Conservation (phyloP, 305 asterid genomes). For the Solanum hybrid region DNA sequence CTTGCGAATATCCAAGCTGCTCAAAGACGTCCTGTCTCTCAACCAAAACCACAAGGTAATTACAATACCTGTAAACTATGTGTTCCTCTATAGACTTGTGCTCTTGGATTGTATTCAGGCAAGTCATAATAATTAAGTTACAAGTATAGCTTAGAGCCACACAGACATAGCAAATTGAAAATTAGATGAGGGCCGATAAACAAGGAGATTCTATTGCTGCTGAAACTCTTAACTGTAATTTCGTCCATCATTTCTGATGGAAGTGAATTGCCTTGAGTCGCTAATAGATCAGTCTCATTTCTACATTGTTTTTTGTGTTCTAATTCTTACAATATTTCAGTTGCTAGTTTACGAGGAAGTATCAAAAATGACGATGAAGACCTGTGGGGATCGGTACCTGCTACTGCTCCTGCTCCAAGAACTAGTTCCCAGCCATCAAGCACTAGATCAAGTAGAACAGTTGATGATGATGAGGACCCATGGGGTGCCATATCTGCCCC, state of each 20-base stretch:
- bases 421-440: not conserved
- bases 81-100: not conserved
- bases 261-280: not conserved
- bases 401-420: slow-evolving; percentile 32
- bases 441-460: not conserved
- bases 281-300: not conserved
- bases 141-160: not conserved
- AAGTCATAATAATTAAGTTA: not conserved
- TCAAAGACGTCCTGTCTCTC: slow-evolving; percentile 74
- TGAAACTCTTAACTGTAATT: not conserved
- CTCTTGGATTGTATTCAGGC: not conserved
- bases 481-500: slow-evolving; percentile 9
- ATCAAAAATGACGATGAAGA: slow-evolving; percentile 44
- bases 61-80: not conserved
- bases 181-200: not conserved
- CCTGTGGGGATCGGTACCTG: slow-evolving; percentile 40
- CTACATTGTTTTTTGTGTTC: not conserved
- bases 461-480: not conserved
- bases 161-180: not conserved
- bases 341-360: slow-evolving; percentile 43
- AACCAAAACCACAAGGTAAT: slow-evolving; percentile 67
- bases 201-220: not conserved
- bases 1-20: slow-evolving; percentile 78
- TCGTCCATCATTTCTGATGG: not conserved
- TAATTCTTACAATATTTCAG: slow-evolving; percentile 25